phyloP scores from a whole-genome alignment of 1,139 yeast genomes.

The Saccharomyces hybrid region DNA sequence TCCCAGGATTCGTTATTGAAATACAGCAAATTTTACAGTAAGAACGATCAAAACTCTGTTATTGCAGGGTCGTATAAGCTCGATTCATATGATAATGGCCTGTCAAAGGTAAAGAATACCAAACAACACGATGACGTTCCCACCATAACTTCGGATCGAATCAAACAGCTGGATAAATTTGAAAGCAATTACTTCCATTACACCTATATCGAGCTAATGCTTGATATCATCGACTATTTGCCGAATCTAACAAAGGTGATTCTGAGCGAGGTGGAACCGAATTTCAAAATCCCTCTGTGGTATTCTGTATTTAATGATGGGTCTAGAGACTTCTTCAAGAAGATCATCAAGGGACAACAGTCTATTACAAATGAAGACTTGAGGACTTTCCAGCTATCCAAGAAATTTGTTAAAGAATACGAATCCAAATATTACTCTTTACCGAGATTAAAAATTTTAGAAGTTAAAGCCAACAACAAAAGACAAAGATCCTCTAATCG shows the following conservation, averaged over 20 bases:
- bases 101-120: slow-evolving; percentile 1
- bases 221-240: slow-evolving; percentile 34
- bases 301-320: slow-evolving; percentile 31
- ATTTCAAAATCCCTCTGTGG: slow-evolving; percentile 43
- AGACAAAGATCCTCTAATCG: slow-evolving; percentile 7
- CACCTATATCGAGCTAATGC: slow-evolving; percentile 34
- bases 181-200: slow-evolving; percentile 23
- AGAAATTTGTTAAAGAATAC: slow-evolving; percentile 23
- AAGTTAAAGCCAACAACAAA: slow-evolving; percentile 14
- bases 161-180: slow-evolving; percentile 11
- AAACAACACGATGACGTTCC: background rate
- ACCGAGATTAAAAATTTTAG: slow-evolving; percentile 23
- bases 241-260: slow-evolving; percentile 33
- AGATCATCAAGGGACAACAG: slow-evolving; percentile 29
- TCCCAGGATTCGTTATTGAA: slow-evolving; percentile 31
- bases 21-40: slow-evolving; percentile 24
- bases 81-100: slow-evolving; percentile 5
- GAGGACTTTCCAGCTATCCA: slow-evolving; percentile 25
- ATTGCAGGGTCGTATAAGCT: slow-evolving; percentile 26
- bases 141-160: slow-evolving; percentile 4
- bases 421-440: slow-evolving; percentile 23
- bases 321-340: slow-evolving; percentile 27
- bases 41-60: slow-evolving; percentile 10
- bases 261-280: slow-evolving; percentile 44
- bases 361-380: slow-evolving; percentile 28